Percentiles rank a stretch among this genome's conserved stretches.
phyloP scores from a whole-genome alignment of 202 grass and related monocot genomes.

The Panicum hallii region DNA sequence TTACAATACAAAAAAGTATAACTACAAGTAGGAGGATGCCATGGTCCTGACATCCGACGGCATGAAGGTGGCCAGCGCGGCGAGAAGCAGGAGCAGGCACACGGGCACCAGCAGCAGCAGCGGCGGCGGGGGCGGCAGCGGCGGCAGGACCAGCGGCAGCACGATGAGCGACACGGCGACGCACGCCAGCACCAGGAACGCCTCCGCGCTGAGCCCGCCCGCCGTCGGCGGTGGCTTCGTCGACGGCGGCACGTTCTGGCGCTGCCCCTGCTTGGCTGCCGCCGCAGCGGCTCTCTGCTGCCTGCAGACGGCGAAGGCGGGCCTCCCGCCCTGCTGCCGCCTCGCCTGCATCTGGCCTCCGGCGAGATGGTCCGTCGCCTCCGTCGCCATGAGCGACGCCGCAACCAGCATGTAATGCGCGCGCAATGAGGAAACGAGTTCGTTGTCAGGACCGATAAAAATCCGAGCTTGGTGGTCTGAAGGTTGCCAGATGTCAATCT shows the following conservation, averaged over 20 bases:
- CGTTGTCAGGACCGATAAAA: not conserved
- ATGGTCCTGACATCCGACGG: conserved; percentile 55
- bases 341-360: not conserved
- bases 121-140: conserved; percentile 67
- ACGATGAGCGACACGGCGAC: conserved; percentile 58
- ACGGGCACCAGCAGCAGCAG: conserved; percentile 62
- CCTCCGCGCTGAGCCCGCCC: conserved; percentile 45
- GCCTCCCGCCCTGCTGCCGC: conserved; percentile 9
- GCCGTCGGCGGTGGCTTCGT: not conserved
- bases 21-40: conserved; percentile 60
- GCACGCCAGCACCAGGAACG: conserved; percentile 52
- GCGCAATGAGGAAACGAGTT: not conserved
- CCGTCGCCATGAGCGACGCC: not conserved
- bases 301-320: not conserved
- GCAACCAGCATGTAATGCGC: conserved; percentile 35
- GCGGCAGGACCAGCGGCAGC: conserved; percentile 73
- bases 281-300: not conserved
- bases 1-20: not conserved
- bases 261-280: not conserved
- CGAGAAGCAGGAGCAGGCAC: conserved; percentile 58
- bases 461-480: not conserved
- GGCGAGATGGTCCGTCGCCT: not conserved
- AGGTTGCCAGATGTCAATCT: not conserved
- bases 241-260: not conserved
- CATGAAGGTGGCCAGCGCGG: conserved; percentile 66